A percentile compares a stretch with the other conserved stretches of the same genome.
Conservation (phyloP, 2,329 filamentous ascomycete genomes). For the Zymoseptoria crescenta region DNA sequence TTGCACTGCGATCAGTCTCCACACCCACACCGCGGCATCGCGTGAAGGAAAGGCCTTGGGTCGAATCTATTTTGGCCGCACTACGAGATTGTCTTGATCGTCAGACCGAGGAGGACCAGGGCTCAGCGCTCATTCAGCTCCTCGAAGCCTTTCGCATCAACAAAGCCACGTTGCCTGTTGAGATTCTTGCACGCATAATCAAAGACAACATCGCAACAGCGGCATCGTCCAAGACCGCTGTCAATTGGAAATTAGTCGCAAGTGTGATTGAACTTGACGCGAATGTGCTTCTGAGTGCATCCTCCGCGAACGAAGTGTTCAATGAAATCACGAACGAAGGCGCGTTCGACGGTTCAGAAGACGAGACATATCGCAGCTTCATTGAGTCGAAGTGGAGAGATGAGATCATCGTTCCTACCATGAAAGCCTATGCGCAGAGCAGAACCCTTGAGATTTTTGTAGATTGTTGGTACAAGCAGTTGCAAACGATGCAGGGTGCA, state of each 20-base stretch:
- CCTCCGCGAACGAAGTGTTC: slow-evolving; percentile 8
- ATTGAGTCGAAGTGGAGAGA: slow-evolving; percentile 1
- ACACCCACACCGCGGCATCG: slow-evolving; percentile 34
- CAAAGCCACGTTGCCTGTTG: slow-evolving; percentile 11
- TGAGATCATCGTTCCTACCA: slow-evolving; percentile 22
- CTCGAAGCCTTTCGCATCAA: slow-evolving; percentile 15
- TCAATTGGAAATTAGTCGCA: slow-evolving; percentile 37
- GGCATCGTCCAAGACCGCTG: neutral
- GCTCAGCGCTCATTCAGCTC: slow-evolving; percentile 18
- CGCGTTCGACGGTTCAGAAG: neutral
- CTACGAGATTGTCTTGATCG: slow-evolving; percentile 28
- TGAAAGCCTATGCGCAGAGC: slow-evolving; percentile 25
- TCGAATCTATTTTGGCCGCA: slow-evolving; percentile 34
- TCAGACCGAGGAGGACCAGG: slow-evolving; percentile 18
- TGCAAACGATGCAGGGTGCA: slow-evolving; percentile 6
- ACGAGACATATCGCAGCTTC: neutral
- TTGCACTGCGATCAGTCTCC: slow-evolving; percentile 35
- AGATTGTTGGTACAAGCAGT: slow-evolving; percentile 23
- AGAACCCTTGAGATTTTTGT: slow-evolving; percentile 24
- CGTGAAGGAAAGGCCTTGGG: slow-evolving; percentile 37
- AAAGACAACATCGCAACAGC: slow-evolving; percentile 5
- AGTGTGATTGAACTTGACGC: slow-evolving; percentile 40
- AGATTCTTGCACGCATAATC: slow-evolving; percentile 12
- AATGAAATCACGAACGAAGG: neutral
- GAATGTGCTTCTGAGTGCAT: slow-evolving; percentile 35